Base-by-base conservation (phyloP, 106 monocot species). In the Acorus gramineus region DNA sequence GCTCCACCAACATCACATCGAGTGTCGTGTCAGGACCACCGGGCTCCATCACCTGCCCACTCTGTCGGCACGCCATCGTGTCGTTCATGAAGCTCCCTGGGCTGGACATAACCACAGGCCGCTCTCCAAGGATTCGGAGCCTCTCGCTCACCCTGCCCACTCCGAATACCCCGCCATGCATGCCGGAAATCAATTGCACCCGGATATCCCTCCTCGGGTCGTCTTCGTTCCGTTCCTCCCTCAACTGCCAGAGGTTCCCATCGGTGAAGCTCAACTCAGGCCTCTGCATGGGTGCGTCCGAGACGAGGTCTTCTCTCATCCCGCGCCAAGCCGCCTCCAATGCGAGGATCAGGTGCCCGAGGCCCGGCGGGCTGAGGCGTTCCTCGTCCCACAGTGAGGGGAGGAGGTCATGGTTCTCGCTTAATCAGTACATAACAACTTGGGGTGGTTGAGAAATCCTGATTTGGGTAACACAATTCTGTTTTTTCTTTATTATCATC, bases 21-120 rank as follows among this genome's bases (percentile, higher is more conserved):
- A 64, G 70, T 3, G 45, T 65, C 12, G 13, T 45, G 4, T 52
- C 84, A 3, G 80, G 83, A 2, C 79, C 80, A 4, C 85, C 91
- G 2, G 96, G 96, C 45, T 87, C 95, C 3, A 75, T 92, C 42
- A 71, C 87, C 3, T 92, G 92, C 57, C 92, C 92, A 44, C 87
- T 92, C 47, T 92, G 92, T 74, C 78, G 87, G 4, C 55, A 81
- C 8, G 68, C 84, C 3, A 84, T 96, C 46, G 63, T 96, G 55
- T 82, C 87, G 0, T 96, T 96, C 54, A 42, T 44, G 28, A 76
- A 69, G 69, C 62, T 91, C 11, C 53, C 73, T 2, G 68, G 74
- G 11, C 69, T 50, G 4, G 81, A 67, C 42, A 82, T 85, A 1
- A 56, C 74, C 42, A 82, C 71, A 60, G 85, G 79, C 69, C 51